These are phyloP conservation scores for Blastosporella zonata DNA, from an alignment of 1,284 basidiomycete genomes.

Conservation along the genomic window DNA sequence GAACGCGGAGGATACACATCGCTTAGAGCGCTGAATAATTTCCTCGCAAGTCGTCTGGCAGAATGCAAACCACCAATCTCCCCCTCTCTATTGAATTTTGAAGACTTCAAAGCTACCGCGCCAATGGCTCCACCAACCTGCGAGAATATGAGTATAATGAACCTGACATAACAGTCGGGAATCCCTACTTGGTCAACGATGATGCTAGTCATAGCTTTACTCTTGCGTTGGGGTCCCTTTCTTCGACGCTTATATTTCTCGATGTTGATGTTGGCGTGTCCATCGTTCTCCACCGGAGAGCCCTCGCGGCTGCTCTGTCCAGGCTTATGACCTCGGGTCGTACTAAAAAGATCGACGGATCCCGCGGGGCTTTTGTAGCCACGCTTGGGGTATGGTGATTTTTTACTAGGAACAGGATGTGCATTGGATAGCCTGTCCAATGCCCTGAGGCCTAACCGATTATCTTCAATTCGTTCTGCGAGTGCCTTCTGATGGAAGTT, in stretches of 20 bases:
- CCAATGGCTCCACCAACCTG: constrained; percentile 59
- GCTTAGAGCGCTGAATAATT: constrained; percentile 69
- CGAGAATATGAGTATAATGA: background rate
- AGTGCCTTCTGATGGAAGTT: constrained; percentile 74
- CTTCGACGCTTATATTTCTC: constrained; percentile 22
- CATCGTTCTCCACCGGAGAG: constrained; percentile 21
- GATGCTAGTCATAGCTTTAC: constrained; percentile 56
- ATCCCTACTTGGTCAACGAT: constrained; percentile 64
- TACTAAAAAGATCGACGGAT: constrained; percentile 20
- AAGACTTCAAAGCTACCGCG: constrained; percentile 69
- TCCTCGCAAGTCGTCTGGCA: constrained; percentile 69
- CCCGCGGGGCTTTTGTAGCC: constrained; percentile 24
- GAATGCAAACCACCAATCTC: constrained; percentile 61
- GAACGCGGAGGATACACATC: constrained; percentile 56
- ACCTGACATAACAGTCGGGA: background rate
- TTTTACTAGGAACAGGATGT: constrained; percentile 37
- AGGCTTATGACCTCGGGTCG: constrained; percentile 11
- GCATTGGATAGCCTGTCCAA: constrained; percentile 69
- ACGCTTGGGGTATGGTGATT: constrained; percentile 24
- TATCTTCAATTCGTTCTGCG: constrained; percentile 68
- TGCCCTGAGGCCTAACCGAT: constrained; percentile 63
- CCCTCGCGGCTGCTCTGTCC: constrained; percentile 20
- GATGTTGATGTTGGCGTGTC: background rate
- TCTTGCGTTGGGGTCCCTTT: constrained; percentile 39
- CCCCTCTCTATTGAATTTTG: constrained; percentile 54